Conservation (phyloP, 495 filamentous ascomycete genomes). For the Xylaria nigripes region DNA sequence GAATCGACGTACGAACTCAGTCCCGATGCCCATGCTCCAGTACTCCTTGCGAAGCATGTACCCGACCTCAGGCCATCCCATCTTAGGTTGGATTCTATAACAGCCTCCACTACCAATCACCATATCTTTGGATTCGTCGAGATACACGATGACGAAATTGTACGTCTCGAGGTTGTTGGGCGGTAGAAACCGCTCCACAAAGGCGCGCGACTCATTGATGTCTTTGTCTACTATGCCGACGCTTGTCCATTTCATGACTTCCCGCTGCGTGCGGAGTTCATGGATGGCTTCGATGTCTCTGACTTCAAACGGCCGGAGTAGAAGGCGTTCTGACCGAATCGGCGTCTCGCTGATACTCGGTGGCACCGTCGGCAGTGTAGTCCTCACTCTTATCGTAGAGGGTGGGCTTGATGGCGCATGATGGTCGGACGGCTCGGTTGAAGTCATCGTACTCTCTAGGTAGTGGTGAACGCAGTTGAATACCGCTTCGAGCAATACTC, state of each 20-base stretch:
- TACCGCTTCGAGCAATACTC: too few relatives aligned
- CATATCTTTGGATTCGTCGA: constrained; percentile 17
- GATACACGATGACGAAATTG: constrained; percentile 16
- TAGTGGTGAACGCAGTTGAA: neutral
- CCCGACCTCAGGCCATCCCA: constrained; percentile 29
- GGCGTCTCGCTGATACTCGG: constrained; percentile 19
- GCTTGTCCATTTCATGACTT: constrained; percentile 43
- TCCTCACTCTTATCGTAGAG: neutral
- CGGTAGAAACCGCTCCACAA: constrained; percentile 25
- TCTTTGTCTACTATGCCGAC: constrained; percentile 28
- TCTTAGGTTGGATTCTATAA: neutral
- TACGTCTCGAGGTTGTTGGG: constrained; percentile 28
- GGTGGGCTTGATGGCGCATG: neutral
- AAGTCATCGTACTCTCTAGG: neutral
- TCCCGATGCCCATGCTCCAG: constrained; percentile 32
- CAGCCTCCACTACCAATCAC: constrained; percentile 23
- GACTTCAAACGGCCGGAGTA: constrained; percentile 32
- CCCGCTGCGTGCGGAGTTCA: constrained; percentile 38
- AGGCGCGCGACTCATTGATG: constrained; percentile 32
- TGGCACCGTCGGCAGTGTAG: constrained; percentile 12
- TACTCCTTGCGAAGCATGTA: constrained; percentile 31
- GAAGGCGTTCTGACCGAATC: constrained; percentile 36
- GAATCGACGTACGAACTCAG: constrained; percentile 30
- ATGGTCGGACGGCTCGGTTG: neutral
- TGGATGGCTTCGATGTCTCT: constrained; percentile 34